Conservation (phyloP, 371 early-diverging fungal genomes). For the Choanephora cucurbitarum region DNA sequence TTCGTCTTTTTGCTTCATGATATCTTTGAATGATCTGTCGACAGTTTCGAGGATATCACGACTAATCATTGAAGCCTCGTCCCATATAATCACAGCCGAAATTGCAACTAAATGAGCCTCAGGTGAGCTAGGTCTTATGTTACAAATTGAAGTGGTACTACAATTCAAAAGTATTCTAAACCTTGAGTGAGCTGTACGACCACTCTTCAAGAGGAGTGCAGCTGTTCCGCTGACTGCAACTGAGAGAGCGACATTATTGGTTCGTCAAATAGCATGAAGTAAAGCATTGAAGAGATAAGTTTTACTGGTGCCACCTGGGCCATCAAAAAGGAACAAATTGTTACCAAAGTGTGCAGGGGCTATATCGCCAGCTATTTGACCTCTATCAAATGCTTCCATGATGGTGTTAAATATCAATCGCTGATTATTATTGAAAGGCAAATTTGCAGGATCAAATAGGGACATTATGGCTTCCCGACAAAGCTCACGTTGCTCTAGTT, state of each 20-base stretch:
- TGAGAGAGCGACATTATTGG: slow-evolving; percentile 3
- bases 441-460: too few relatives aligned
- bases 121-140: slow-evolving; percentile 2
- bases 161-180: slow-evolving; percentile 28
- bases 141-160: slow-evolving; percentile 15
- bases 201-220: slow-evolving; percentile 29
- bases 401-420: too few relatives aligned
- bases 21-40: slow-evolving; percentile 22
- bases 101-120: slow-evolving; percentile 8
- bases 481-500: too few relatives aligned
- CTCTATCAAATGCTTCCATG: not conserved
- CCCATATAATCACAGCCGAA: slow-evolving; percentile 34
- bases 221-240: slow-evolving; percentile 32
- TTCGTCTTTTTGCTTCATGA: slow-evolving; percentile 16
- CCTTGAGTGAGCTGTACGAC: slow-evolving; percentile 28
- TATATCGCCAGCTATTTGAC: too few relatives aligned
- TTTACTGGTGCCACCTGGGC: slow-evolving; percentile 18
- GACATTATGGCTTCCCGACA: too few relatives aligned
- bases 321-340: slow-evolving; percentile 11
- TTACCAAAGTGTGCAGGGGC: not conserved
- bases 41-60: slow-evolving; percentile 26
- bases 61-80: slow-evolving; percentile 34
- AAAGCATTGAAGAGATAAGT: slow-evolving; percentile 13
- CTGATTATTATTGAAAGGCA: too few relatives aligned
- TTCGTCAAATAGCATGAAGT: slow-evolving; percentile 1